Evolutionary conservation across 2,329 filamentous ascomycete genomes (phyloP).

Genomic region (Cladosporium colombiae): DNA sequence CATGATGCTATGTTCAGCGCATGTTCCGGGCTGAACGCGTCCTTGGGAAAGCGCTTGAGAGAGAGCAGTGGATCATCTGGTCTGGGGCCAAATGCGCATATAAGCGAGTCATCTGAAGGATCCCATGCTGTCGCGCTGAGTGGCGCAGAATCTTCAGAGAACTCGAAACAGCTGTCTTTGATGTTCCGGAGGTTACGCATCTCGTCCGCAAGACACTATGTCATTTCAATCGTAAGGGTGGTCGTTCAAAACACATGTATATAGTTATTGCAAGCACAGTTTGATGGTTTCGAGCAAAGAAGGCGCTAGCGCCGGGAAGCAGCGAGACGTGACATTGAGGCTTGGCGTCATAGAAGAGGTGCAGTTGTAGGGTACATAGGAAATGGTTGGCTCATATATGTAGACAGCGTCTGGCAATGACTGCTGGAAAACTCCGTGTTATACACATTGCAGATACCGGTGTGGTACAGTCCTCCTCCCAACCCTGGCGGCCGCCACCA

Average conservation of each 20-base stretch:
- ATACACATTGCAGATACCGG: conserved; percentile 23
- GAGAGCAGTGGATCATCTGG: conserved; percentile 70
- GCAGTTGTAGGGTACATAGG: conserved; percentile 5
- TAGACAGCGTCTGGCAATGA: conserved; percentile 23
- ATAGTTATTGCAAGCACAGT: conserved; percentile 15
- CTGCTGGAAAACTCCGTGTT: conserved; percentile 21
- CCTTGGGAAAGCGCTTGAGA: conserved; percentile 58
- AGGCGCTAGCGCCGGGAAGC: conserved; percentile 20
- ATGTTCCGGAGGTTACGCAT: conserved; percentile 92
- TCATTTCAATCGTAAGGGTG: conserved; percentile 7
- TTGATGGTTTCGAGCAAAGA: conserved; percentile 21
- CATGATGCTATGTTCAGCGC: conserved; percentile 70
- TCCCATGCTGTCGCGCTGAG: conserved; percentile 87
- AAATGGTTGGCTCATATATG: conserved; percentile 21
- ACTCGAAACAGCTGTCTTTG: conserved; percentile 65
- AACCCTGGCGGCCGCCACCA: conserved; percentile 9
- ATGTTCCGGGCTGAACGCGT: conserved; percentile 44
- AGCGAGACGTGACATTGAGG: conserved; percentile 15
- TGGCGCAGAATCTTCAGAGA: conserved; percentile 55
- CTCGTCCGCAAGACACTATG: conserved; percentile 28
- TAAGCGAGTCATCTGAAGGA: conserved; percentile 69
- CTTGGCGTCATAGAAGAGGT: conserved; percentile 14
- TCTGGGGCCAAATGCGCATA: conserved; percentile 83
- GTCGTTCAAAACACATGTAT: conserved; percentile 1
- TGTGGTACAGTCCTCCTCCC: conserved; percentile 21